phyloP scores from a whole-genome alignment of 73 alveolate genomes.

The Blepharisma japonicum region DNA sequence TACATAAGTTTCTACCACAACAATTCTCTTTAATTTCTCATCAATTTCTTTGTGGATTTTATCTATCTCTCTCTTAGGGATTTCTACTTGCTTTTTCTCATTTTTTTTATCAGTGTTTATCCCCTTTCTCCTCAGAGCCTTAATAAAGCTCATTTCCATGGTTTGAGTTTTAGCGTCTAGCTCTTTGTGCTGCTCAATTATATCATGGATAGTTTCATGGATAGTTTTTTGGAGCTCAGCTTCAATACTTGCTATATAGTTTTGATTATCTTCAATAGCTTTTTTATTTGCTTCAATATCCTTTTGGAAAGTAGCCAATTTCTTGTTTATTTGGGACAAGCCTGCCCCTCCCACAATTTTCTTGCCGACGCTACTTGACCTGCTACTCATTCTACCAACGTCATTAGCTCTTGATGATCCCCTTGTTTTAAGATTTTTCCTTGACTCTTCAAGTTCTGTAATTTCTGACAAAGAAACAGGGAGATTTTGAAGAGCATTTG shows the following conservation, averaged over 20 bases:
- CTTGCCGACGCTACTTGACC: not conserved
- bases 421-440: not conserved
- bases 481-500: not conserved
- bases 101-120: not conserved
- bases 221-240: conserved; percentile 2
- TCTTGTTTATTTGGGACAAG: not conserved
- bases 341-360: not conserved
- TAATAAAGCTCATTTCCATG: conserved; percentile 24
- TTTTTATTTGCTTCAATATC: not conserved
- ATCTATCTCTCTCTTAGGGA: not conserved
- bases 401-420: not conserved
- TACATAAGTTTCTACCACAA: not conserved
- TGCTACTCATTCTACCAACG: not conserved
- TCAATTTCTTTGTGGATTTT: not conserved
- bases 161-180: not conserved
- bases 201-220: not conserved
- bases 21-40: not conserved
- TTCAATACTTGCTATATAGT: not conserved
- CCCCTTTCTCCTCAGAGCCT: not conserved
- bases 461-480: not conserved
- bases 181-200: not conserved
- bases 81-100: not conserved
- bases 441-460: not conserved
- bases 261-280: not conserved
- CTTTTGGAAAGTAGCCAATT: conserved; percentile 5